Evolutionary conservation across 805 yeast species (phyloP).

Genomic region (Naumovozyma dairenensis): DNA sequence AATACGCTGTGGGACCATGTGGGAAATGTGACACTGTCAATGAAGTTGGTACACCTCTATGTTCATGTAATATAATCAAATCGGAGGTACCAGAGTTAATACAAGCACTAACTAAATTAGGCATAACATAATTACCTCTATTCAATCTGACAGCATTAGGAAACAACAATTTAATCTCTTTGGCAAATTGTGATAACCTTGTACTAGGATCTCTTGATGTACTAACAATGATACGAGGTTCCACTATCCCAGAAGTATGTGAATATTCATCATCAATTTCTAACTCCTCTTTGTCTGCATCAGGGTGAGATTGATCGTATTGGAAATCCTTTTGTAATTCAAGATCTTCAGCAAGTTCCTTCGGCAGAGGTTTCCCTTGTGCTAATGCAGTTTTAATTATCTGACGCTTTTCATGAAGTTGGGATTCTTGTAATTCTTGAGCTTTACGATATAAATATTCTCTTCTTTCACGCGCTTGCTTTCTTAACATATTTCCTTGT

Average conservation of each 20-base stretch:
- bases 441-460: slow-evolving; percentile 88
- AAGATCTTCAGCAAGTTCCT: slow-evolving; percentile 82
- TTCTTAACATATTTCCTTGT: slow-evolving; percentile 61
- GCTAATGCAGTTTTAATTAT: slow-evolving; percentile 82
- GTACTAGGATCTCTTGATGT: slow-evolving; percentile 89
- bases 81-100: slow-evolving; percentile 75
- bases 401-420: slow-evolving; percentile 75
- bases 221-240: slow-evolving; percentile 85
- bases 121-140: slow-evolving; percentile 86
- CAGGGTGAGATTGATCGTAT: slow-evolving; percentile 74
- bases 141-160: slow-evolving; percentile 85
- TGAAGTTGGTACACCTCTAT: slow-evolving; percentile 96
- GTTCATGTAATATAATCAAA: slow-evolving; percentile 81
- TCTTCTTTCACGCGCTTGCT: slow-evolving; percentile 93
- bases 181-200: slow-evolving; percentile 79
- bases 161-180: slow-evolving; percentile 80
- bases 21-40: slow-evolving; percentile 91
- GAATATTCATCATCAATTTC: slow-evolving; percentile 88
- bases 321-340: slow-evolving; percentile 71
- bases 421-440: slow-evolving; percentile 80
- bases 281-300: slow-evolving; percentile 25
- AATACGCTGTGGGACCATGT: slow-evolving; percentile 93
- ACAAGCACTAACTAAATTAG: slow-evolving; percentile 77
- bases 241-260: slow-evolving; percentile 75
- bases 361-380: slow-evolving; percentile 80